phyloP scores from a whole-genome alignment of 2,329 filamentous ascomycete species.

The Fusarium sp. region DNA sequence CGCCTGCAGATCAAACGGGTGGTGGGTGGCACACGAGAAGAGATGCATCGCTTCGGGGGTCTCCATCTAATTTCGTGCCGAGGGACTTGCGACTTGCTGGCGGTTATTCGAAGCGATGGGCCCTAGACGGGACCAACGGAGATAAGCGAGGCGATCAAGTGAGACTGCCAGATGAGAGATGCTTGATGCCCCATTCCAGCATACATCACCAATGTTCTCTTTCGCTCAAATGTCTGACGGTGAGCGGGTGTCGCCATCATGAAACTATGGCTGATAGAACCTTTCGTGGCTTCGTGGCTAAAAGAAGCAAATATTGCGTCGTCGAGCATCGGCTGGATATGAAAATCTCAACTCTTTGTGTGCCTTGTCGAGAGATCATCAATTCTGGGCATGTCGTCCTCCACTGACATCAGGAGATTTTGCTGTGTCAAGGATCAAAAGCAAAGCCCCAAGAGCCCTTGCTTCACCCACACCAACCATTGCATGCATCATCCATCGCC shows the following conservation, averaged over 20 bases:
- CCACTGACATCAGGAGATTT: constrained; percentile 1
- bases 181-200: not conserved
- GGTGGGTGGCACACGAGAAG: constrained; percentile 41
- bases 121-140: constrained; percentile 10
- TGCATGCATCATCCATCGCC: not conserved
- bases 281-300: not conserved
- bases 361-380: not conserved
- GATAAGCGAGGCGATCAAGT: constrained; percentile 38
- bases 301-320: constrained; percentile 14
- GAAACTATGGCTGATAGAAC: not conserved
- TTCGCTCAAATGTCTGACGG: not conserved
- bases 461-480: constrained; percentile 17
- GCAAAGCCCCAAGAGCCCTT: constrained; percentile 6
- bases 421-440: constrained; percentile 10
- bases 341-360: not conserved
- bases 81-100: constrained; percentile 10
- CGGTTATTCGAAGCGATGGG: constrained; percentile 25
- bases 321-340: not conserved
- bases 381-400: constrained; percentile 10
- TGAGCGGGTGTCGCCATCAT: constrained; percentile 6
- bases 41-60: constrained; percentile 32
- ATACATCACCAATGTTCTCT: not conserved
- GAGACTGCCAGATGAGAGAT: constrained; percentile 18
- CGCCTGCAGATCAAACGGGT: constrained; percentile 40
- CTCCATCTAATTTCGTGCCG: constrained; percentile 32